Conservation (phyloP, 2,329 filamentous ascomycete genomes). For the Ceratocystis variospora region DNA sequence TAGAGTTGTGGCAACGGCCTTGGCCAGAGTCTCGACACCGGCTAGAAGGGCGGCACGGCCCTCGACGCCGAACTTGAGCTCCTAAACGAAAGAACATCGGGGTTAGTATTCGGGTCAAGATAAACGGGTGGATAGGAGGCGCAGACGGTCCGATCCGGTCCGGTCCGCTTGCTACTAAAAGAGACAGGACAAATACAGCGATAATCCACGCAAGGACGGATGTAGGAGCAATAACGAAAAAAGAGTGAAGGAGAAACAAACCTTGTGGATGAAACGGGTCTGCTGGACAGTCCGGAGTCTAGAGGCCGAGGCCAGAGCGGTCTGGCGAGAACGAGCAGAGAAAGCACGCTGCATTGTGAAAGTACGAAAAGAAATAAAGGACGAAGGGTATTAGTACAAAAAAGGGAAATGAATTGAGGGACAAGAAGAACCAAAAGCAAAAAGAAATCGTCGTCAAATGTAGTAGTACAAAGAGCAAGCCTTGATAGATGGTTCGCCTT, state of each 20-base stretch:
- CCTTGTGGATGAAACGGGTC: constrained; percentile 95
- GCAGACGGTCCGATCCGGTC: background rate
- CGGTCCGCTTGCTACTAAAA: too few relatives aligned
- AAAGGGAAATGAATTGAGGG: constrained; percentile 21
- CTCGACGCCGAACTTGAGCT: constrained; percentile 97
- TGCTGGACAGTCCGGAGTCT: constrained; percentile 61
- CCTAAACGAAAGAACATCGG: constrained; percentile 38
- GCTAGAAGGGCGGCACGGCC: constrained; percentile 74
- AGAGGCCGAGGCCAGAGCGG: constrained; percentile 59
- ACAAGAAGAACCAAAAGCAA: background rate
- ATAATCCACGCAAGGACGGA: background rate
- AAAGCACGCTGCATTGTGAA: constrained; percentile 88
- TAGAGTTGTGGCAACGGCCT: constrained; percentile 87
- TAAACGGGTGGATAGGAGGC: background rate
- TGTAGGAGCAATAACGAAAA: background rate
- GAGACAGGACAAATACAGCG: background rate
- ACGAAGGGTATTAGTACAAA: constrained; percentile 16
- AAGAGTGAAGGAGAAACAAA: constrained; percentile 29
- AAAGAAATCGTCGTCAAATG: background rate
- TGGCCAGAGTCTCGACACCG: constrained; percentile 93
- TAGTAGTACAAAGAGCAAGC: constrained; percentile 17
- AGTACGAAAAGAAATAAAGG: constrained; percentile 23
- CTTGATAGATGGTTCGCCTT: constrained; percentile 7
- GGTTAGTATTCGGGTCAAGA: background rate
- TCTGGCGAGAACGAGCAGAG: constrained; percentile 64